Percentiles rank a stretch among this genome's conserved stretches.
These are phyloP conservation scores for Lotmaria passim DNA, from an alignment of 208 protist species.

Conservation along the genomic window DNA sequence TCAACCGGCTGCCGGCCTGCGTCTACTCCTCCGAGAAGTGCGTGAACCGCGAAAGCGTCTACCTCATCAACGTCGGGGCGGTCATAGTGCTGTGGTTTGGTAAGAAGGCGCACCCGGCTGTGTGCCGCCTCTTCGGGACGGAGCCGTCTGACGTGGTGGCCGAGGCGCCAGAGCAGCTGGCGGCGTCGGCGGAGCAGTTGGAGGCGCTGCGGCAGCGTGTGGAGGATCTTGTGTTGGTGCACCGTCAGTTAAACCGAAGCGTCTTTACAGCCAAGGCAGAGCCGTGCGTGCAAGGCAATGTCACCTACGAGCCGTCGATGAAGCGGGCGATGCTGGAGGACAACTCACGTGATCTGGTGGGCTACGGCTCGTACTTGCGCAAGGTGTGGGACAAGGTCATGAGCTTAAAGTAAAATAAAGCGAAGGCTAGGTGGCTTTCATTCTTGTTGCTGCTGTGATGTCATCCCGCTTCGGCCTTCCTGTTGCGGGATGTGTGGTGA, in stretches of 20 bases:
- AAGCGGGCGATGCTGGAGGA: constrained; percentile 78
- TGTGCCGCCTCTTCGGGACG: constrained; percentile 59
- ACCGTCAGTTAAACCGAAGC: constrained; percentile 36
- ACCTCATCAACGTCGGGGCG: constrained; percentile 60
- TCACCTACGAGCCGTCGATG: constrained; percentile 63
- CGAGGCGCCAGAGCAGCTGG: constrained; percentile 23
- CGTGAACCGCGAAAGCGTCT: constrained; percentile 64
- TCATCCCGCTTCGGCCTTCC: too few species aligned
- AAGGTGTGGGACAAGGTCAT: constrained; percentile 61
- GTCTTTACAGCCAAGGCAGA: constrained; percentile 50
- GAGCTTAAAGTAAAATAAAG: constrained; percentile 11
- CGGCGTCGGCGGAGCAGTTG: constrained; percentile 56
- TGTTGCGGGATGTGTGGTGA: too few species aligned
- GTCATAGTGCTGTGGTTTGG: constrained; percentile 84
- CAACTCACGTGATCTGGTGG: constrained; percentile 52
- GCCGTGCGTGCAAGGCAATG: constrained; percentile 58
- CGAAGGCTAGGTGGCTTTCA: not conserved
- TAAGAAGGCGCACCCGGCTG: constrained; percentile 38
- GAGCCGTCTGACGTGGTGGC: constrained; percentile 27
- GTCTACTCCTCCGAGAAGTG: constrained; percentile 67
- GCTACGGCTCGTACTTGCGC: constrained; percentile 70
- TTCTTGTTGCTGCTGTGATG: too few species aligned
- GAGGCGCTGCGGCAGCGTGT: constrained; percentile 58
- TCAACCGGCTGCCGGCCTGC: constrained; percentile 53
- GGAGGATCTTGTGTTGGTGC: constrained; percentile 53